Evolutionary conservation across 164 flowering plant species (phyloP), one percentile per base, ranked within the genome.

Genomic region (Buxus sempervirens): DNA sequence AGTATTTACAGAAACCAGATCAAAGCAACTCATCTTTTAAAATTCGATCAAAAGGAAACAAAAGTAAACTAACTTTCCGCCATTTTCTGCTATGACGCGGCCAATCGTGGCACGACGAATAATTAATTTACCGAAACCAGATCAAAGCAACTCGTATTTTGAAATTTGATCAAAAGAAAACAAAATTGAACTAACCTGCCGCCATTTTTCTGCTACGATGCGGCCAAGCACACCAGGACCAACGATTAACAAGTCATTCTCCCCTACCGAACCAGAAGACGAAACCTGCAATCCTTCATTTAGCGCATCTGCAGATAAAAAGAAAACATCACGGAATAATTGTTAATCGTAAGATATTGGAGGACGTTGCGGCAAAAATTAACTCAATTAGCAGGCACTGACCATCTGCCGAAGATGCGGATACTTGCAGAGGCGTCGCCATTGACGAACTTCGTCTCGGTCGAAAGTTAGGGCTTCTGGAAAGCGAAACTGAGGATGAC

Each of bases 161-260:
- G 22, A 66, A 70, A 42, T 54, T 32, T 7, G 38, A 32, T 32
- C 38, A 32, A 32, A 32, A 32, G 5, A 7, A 32, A 32, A 32
- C 38, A 32, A 32, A 32, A 32, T 32, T 32, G 7, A 32, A 32
- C 38, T 13, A 45, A 89, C 97, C 95, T 85, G 69, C n/a, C 76
- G 76, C 98, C 98, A 94, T 78, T 86, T 74, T 58, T 83, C 81
- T 26, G 97, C 96, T 0, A 91, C 93, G 13, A 88, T 73, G 21
- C 95, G 90, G 10, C 98, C 98, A 27, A 94, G 90, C 63, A 91
- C 97, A 45, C 98, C 98, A 0, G 98, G 98, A 5, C 98, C 97
- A 7, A 92, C 89, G 64, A 92, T 87, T 60, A 92, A 75, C 69
- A 92, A 61, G 78, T 90, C 96, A 64, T 82, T 67, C 69, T 73